Evolutionary conservation across 306 rosid species (phyloP), one percentile per base, ranked within the genome.

Genomic region (Pyrus betulifolia): DNA sequence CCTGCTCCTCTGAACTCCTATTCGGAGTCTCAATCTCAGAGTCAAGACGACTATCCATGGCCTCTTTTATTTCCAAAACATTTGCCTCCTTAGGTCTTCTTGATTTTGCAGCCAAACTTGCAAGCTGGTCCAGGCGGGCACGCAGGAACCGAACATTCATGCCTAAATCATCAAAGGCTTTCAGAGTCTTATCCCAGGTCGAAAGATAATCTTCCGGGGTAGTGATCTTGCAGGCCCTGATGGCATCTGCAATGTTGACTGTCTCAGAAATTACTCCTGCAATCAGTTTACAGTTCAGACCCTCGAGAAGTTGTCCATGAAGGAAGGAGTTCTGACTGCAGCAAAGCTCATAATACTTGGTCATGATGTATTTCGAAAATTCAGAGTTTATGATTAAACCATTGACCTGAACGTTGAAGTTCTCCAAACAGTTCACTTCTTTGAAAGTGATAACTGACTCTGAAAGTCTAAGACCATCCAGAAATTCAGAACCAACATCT

Each of bases 291-390:
- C 65, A 76, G 84, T 91, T 86, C 1, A 87, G 91, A 57, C 86
- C 87, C 60, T 60, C 83, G 2, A 86, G 70, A 45, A 87, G 79
- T 72, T 82, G 72, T 28, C 80, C 84, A 49, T 89, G 96, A 57
- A 87, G 88, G 70, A 81, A 84, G n/a, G 80, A 31, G n/a, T 70
- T 70, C 81, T 89, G 93, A 55, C 89, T 84, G 71, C 63, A 44
- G 54, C 93, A 91, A 6, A 91, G 86, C 31, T 86, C 85, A 8
- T 79, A 84, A 76, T 91, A 89, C 84, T 89, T 89, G 61, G 51
- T 55, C 74, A 58, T 27, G 3, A 77, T 4, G 73, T 67, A 27
- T 57, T 80, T 59, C 2, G 89, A 35, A 49, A 91, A 65, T 79
- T 86, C 86, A 3, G 89, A 80, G 82, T 78, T 86, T 10, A 89